Evolutionary conservation across 805 yeast genomes (phyloP), one percentile per base, ranked within the genome.

Genomic region (Scheffersomyces lignosus): DNA sequence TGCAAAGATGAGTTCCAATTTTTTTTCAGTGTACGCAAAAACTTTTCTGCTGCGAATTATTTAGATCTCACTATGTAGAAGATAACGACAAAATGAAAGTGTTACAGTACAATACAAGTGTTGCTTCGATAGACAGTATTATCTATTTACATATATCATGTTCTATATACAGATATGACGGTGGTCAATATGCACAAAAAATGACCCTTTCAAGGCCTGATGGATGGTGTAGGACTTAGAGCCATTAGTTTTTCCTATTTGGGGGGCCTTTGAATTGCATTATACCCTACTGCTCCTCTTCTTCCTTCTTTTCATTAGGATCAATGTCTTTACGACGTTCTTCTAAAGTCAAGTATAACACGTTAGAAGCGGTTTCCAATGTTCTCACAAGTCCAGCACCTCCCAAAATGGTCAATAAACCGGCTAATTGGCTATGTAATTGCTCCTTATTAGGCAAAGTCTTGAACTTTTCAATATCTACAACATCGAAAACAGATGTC

Each of bases 301-400:
- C 48, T 35, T 44, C 48, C 18, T 44, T 27, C 36, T 48, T 41
- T 29, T 34, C 44, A 32, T 24, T 34, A 15, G 56, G 49, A 28
- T 56, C 65, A 31, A 62, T 46, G 34, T 73, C 72, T 54, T 77
- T 68, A 36, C 66, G 62, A 48, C 81, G 84, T 39, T 81, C 71
- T 42, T 86, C 83, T 61, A 90, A 63, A 6, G 95, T 85, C 61
- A 88, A 67, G 54, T 87, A 87, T 49, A 90, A 74, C 40, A 68
- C 64, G 45, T 79, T 78, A 12, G 86, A 64, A n/a, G 87, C 70
- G 14, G 83, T 58, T 63, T 84, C 83, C 55, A 91, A 73, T 13
- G 96, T 87, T 64, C 77, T 78, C 9, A 85, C 95, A 56, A 91
- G 73, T 8, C 95, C 95, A 30, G 87, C 90, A 54, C 97, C 98